phyloP scores from a whole-genome alignment of 768 basidiomycete species.

The Amanita rubescens region DNA sequence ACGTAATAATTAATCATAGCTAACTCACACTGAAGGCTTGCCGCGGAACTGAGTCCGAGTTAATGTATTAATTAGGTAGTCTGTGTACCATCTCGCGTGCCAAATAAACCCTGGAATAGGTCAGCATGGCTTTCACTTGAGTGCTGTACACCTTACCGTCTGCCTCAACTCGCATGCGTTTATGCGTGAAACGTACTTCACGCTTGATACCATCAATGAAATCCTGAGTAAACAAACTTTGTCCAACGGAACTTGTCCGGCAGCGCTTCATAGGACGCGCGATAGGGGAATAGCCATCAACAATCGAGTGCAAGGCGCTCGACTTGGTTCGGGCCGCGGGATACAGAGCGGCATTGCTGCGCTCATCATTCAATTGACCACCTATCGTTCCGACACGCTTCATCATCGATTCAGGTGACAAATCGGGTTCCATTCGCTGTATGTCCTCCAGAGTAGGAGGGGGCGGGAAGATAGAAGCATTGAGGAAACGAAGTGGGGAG shows the following conservation, averaged over 20 bases:
- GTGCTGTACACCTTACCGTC: background rate
- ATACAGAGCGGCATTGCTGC: background rate
- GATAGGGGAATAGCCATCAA: constrained; percentile 2
- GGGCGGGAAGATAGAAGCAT: background rate
- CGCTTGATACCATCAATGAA: background rate
- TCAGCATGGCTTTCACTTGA: background rate
- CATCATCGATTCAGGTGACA: constrained; percentile 6
- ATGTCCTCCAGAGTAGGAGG: constrained; percentile 8
- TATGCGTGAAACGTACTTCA: background rate
- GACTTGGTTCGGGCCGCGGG: background rate
- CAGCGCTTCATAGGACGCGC: constrained; percentile 5
- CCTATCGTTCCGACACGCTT: constrained; percentile 6
- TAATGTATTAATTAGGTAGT: constrained; percentile 6
- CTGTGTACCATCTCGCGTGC: constrained; percentile 5
- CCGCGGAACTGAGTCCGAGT: constrained; percentile 4
- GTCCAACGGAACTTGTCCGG: constrained; percentile 1
- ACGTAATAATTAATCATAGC: background rate
- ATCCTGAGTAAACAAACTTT: background rate
- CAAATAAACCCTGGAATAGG: background rate
- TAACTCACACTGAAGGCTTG: constrained; percentile 1
- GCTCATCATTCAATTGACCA: background rate
- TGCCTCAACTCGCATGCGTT: constrained; percentile 2
- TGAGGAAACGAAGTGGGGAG: background rate
- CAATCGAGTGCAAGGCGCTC: background rate
- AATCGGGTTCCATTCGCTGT: constrained; percentile 6